Base-by-base conservation (phyloP, 2,329 filamentous ascomycete genomes). In the Fusarium tjaetaba region DNA sequence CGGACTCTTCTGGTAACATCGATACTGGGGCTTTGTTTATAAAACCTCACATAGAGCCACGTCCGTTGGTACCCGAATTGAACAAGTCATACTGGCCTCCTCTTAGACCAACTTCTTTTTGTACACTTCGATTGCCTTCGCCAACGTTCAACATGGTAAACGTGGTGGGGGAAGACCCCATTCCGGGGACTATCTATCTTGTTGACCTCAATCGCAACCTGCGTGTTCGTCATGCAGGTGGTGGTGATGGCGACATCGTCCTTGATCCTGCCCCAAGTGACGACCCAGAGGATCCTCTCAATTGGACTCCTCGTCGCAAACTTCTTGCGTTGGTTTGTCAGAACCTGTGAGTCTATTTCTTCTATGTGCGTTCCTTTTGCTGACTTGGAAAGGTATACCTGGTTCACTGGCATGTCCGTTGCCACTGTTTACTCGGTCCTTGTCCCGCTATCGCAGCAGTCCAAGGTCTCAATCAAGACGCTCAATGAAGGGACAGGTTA, bases 241-340 rank as follows among this genome's bases (percentile, higher is more conserved):
- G 67, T n/a, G 74, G 70, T 43, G 74, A 78, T 14, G 76, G 75
- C 38, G 82, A 87, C 55, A 86, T 88, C 60, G 85, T 89, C 24
- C 80, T 89, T 16, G 82, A 88, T 14, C 88, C 88, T 4, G 81
- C 82, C 0, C 87, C 87, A 3, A 86, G 85, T 0, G 77, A 80
- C 16, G 85, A 89, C 68, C 84, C 86, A 8, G 85, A 88, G 46
- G 88, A 89, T 68, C 88, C 87, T 6, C 79, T 89, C 39, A 89
- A 87, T 66, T 87, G 87, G 87, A 82, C 72, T 5, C 73, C 70
- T 48, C 68, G 74, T 4, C 74, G 79, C 4, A 81, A 81, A 58
- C 30, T 75, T 0, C 70, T 77, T 18, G 73, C 77, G 10, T 51
- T 81, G 24, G 49, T 77, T n/a, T 81, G 79, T 28, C 73, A 78